These are phyloP conservation scores for Cryphonectria japonica DNA, from an alignment of 2,329 filamentous ascomycete species.

Conservation along the genomic window DNA sequence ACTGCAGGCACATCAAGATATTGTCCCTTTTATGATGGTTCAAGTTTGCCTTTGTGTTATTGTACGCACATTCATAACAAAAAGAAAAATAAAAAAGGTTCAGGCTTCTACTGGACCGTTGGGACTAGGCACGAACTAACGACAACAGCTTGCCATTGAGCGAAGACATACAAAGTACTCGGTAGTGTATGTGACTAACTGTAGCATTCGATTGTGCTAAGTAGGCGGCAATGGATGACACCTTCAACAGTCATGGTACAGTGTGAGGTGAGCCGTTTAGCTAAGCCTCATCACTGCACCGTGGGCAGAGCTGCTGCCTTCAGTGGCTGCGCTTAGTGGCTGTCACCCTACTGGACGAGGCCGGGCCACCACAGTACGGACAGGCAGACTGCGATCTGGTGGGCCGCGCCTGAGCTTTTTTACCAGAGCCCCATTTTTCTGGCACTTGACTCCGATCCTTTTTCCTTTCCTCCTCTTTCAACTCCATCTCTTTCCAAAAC, in stretches of 20 bases:
- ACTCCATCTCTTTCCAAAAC: constrained; percentile 12
- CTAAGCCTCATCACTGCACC: not conserved
- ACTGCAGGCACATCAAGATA: not conserved
- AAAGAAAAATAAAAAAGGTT: not conserved
- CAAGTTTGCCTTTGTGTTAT: not conserved
- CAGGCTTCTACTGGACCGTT: not conserved
- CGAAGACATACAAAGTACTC: not conserved
- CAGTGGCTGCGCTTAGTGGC: not conserved
- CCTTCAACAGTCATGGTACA: not conserved
- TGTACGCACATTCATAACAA: not conserved
- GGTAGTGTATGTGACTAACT: not conserved
- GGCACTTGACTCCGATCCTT: constrained; percentile 12
- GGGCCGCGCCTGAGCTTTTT: constrained; percentile 5
- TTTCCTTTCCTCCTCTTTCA: constrained; percentile 13
- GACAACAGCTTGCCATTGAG: not conserved
- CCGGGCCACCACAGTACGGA: not conserved
- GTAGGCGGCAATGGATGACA: not conserved
- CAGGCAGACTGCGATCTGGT: not conserved
- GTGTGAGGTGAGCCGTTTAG: not conserved
- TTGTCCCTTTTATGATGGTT: not conserved
- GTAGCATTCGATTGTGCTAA: not conserved
- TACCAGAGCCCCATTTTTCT: constrained; percentile 11
- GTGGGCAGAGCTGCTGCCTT: not conserved
- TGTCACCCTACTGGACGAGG: not conserved
- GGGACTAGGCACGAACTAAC: not conserved